Evolutionary conservation across 352 stramenopile species (phyloP), one percentile per base, ranked within the genome.

Genomic region (Phytophthora colocasiae): DNA sequence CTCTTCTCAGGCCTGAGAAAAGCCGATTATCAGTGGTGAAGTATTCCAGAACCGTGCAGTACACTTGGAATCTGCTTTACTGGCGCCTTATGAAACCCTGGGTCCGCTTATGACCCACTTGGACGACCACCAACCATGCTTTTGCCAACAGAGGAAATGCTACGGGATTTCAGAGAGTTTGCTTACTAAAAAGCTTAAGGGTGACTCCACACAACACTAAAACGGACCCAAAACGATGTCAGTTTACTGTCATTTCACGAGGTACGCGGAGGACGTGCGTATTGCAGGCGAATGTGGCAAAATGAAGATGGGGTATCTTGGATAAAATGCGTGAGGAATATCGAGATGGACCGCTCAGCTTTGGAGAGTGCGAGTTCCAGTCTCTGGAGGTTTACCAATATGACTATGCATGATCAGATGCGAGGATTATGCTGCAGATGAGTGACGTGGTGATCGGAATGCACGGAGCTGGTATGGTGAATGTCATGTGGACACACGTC

Each of bases 401-500:
- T 89, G 38, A 63, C 75, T 14, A 76, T 90, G 14, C 26, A 56
- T 14, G 66, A 89, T 26, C 83, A 93, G 57, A 93, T 93, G 73
- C 48, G 61, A 3, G 47, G n/a, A n/a, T 75, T 24, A 80, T 89
- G 58, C 39, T 85, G 17, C n/a, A n/a, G 64, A 83, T 10, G n/a
- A 92, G 83, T 39, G 83, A 91, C 58, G 66, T 92, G 1, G 80
- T 93, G 9, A 88, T 92, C 39, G 78, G 83, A 4, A 92, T 93
- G 85, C 85, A 93, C 47, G 85, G 85, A 39, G 83, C 85, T 8
- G 85, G 85, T 10, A 83, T 93, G 75, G 77, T 90, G n/a, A 93
- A 92, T 54, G 68, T 89, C 3, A 34, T 88, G 11, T 93, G 83
- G 80, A 76, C 83, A n/a, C n/a, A 11, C 67, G 72, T 8, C 78